These are phyloP conservation scores for Micractinium conductrix DNA, from an alignment of 139 green algal species.

Conservation along the genomic window DNA sequence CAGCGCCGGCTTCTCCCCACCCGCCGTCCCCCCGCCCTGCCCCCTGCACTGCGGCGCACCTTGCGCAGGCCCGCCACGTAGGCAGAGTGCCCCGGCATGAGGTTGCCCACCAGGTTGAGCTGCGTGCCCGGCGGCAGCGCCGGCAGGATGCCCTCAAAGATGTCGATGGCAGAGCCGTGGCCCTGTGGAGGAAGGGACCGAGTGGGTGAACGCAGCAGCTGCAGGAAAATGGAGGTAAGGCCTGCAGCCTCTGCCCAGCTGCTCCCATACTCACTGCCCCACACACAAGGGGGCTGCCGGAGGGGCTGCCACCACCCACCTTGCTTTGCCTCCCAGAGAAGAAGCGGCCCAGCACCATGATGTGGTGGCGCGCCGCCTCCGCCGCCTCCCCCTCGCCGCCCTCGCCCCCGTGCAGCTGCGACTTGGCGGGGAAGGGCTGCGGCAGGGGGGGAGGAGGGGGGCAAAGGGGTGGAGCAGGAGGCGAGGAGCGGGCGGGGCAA, in stretches of 20 bases:
- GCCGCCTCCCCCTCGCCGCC: not conserved
- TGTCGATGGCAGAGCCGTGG: constrained; percentile 15
- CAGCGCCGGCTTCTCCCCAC: not conserved
- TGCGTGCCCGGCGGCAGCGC: constrained; percentile 1
- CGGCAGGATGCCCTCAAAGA: constrained; percentile 27
- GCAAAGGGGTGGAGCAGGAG: not conserved
- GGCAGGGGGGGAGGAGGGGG: too few species aligned
- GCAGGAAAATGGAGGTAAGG: not conserved
- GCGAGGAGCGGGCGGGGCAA: too few species aligned
- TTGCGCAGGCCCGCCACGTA: constrained; percentile 20
- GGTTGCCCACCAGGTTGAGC: constrained; percentile 38
- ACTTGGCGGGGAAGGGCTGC: constrained; percentile 24
- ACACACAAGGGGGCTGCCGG: too few species aligned
- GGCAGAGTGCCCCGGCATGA: constrained; percentile 11
- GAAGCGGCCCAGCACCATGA: constrained; percentile 37
- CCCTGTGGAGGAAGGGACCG: not conserved
- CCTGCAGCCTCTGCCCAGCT: too few species aligned
- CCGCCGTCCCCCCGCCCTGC: too few species aligned
- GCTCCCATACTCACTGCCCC: too few species aligned
- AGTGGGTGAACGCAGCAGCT: not conserved
- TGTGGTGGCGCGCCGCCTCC: constrained; percentile 2
- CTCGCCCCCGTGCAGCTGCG: not conserved
- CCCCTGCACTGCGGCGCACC: too few species aligned
- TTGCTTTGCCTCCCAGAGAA: constrained; percentile 40
- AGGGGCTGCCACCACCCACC: constrained; percentile 1